A percentile compares a stretch with the other conserved stretches of the same genome.
Conservation (phyloP, 257 asterid genomes). For the Leptodermis oblonga region DNA sequence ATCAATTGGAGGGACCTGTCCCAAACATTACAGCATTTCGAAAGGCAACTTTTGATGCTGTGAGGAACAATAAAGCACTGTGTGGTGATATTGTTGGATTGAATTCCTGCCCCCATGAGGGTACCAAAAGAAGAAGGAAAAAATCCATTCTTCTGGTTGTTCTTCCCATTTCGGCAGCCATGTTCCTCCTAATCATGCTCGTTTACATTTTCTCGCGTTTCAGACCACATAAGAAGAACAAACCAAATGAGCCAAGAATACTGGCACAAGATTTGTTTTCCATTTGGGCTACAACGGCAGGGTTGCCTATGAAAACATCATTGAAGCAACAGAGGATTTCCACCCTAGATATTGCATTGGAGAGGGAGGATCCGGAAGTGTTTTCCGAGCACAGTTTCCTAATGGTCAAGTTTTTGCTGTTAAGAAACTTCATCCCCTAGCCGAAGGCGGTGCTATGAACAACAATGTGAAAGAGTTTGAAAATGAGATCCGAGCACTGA, state of each 20-base stretch:
- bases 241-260: not conserved
- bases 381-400: no score
- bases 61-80: conserved; percentile 30
- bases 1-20: conserved; percentile 39
- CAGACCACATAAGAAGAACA: not conserved
- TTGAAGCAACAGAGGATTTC: no score
- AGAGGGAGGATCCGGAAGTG: no score
- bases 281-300: conserved; percentile 27
- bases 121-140: not conserved
- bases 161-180: conserved; percentile 4
- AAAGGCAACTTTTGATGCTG: conserved; percentile 17
- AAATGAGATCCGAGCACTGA: conserved; percentile 26
- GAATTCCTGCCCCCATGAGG: conserved; percentile 18
- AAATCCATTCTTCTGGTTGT: conserved; percentile 3
- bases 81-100: conserved; percentile 30
- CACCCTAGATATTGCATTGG: no score
- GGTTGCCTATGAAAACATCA: conserved; percentile 25
- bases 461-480: conserved; percentile 10
- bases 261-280: conserved; percentile 6
- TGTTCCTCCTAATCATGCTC: conserved; percentile 12
- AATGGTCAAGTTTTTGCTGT: no score
- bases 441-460: conserved; percentile 6
- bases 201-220: conserved; percentile 2
- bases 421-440: no score
- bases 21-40: conserved; percentile 29